These are phyloP conservation scores for Coniochaeta sp. DNA, from an alignment of 2,329 filamentous ascomycete genomes.

Conservation along the genomic window DNA sequence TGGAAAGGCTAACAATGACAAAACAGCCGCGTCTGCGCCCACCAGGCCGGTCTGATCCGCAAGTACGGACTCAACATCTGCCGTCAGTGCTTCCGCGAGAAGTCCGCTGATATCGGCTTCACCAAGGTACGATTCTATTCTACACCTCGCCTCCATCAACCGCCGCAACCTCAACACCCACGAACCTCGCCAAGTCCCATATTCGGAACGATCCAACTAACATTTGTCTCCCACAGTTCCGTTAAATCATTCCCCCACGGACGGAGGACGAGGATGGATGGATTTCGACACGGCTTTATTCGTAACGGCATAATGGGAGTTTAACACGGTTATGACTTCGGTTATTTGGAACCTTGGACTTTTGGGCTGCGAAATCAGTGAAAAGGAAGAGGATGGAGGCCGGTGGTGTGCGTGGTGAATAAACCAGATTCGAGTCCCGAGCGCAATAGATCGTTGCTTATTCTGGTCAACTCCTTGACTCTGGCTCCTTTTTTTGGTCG, in stretches of 20 bases:
- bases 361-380: constrained; percentile 10
- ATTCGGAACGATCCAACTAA: no score
- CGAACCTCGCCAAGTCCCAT: no score
- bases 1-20: constrained; percentile 22
- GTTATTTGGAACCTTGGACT: constrained; percentile 7
- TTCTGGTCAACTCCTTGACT: no score
- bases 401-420: neutral
- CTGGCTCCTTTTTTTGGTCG: no score
- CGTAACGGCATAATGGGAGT: constrained; percentile 11
- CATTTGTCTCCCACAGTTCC: neutral
- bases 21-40: constrained; percentile 66
- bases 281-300: constrained; percentile 5
- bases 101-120: constrained; percentile 66
- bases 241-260: constrained; percentile 2
- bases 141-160: no score
- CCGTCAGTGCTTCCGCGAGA: constrained; percentile 74
- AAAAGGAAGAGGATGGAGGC: constrained; percentile 4
- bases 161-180: no score
- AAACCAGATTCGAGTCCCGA: constrained; percentile 4
- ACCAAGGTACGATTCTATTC: constrained; percentile 62
- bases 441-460: constrained; percentile 1
- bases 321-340: constrained; percentile 11
- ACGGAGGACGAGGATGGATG: neutral
- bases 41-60: constrained; percentile 98
- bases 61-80: constrained; percentile 96